Evolutionary conservation across 805 yeast species (phyloP).

Genomic region (Tetrapisispora nanseiensis): DNA sequence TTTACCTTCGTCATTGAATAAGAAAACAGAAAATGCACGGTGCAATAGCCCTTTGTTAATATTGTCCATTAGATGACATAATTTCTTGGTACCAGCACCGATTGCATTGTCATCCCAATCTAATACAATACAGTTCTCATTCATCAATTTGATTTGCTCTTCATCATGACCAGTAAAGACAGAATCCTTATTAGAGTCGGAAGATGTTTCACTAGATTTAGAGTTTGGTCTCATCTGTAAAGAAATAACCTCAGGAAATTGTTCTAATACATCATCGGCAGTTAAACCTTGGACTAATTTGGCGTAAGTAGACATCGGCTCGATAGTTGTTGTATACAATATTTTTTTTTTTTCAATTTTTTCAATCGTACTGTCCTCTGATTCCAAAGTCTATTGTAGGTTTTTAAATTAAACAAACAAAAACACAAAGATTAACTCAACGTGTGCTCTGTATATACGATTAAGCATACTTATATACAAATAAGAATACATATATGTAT

Average conservation of each 20-base stretch:
- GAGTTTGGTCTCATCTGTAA: slow-evolving; percentile 51
- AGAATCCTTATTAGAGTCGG: slow-evolving; percentile 23
- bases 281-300: slow-evolving; percentile 44
- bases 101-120: slow-evolving; percentile 80
- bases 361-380: too few relatives aligned
- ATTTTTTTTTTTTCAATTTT: background rate
- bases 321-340: background rate
- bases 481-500: too few relatives aligned
- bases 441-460: too few relatives aligned
- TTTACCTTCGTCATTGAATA: slow-evolving; percentile 68
- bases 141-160: slow-evolving; percentile 92
- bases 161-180: slow-evolving; percentile 83
- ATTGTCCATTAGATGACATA: slow-evolving; percentile 80
- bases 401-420: too few relatives aligned
- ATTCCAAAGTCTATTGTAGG: too few relatives aligned
- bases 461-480: too few relatives aligned
- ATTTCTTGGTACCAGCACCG: slow-evolving; percentile 90
- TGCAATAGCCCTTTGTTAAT: slow-evolving; percentile 81
- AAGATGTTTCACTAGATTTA: slow-evolving; percentile 30
- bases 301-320: slow-evolving; percentile 33
- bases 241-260: slow-evolving; percentile 64
- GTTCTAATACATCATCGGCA: slow-evolving; percentile 39
- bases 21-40: slow-evolving; percentile 92
- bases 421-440: too few relatives aligned
- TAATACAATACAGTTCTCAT: slow-evolving; percentile 88